Conservation (phyloP, 2,329 filamentous ascomycete species). For the Sporothrix protearum region DNA sequence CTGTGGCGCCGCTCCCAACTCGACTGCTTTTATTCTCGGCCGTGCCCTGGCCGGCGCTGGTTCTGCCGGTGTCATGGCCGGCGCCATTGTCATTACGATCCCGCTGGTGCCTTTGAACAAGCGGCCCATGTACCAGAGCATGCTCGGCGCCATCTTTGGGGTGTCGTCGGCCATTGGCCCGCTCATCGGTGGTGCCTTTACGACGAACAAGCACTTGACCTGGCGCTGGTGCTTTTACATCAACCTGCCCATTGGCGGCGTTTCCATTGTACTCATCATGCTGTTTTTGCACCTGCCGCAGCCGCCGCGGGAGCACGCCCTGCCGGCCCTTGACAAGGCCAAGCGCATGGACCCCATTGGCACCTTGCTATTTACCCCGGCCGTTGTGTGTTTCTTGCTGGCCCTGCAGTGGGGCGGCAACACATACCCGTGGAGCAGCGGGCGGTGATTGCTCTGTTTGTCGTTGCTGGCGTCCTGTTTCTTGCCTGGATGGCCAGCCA, state of each 20-base stretch:
- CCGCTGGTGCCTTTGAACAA: conserved; percentile 36
- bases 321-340: conserved; percentile 36
- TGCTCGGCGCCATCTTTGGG: conserved; percentile 39
- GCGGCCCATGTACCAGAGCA: conserved; percentile 38
- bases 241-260: conserved; percentile 40
- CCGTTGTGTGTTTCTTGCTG: conserved; percentile 43
- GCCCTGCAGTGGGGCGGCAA: conserved; percentile 45
- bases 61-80: conserved; percentile 40
- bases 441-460: conserved; percentile 37
- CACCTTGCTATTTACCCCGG: conserved; percentile 29
- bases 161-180: conserved; percentile 38
- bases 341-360: conserved; percentile 33
- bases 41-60: conserved; percentile 42
- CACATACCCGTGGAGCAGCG: conserved; percentile 35
- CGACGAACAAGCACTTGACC: conserved; percentile 32
- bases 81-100: conserved; percentile 37
- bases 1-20: conserved; percentile 42
- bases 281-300: conserved; percentile 34
- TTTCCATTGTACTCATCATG: conserved; percentile 33
- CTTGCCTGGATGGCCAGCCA: conserved; percentile 35
- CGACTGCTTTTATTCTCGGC: conserved; percentile 42
- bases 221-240: conserved; percentile 43
- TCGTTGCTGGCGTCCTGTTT: conserved; percentile 32
- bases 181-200: conserved; percentile 42
- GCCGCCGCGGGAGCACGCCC: not conserved